Conservation (phyloP, 1,139 yeast species). For the Pichia sp. region DNA sequence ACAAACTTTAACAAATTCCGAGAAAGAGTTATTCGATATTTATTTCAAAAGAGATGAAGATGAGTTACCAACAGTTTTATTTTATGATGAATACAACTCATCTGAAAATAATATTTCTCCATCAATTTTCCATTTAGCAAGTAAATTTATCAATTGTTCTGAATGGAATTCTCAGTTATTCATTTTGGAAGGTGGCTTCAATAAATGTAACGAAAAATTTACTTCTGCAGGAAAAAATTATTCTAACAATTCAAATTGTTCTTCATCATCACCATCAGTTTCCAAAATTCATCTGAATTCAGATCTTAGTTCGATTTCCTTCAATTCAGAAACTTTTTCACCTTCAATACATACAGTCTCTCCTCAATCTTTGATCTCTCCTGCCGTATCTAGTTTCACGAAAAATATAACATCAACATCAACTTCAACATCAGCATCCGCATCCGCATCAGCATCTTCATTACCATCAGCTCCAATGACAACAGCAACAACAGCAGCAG, state of each 20-base stretch:
- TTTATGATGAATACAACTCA: constrained; percentile 34
- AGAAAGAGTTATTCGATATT: constrained; percentile 29
- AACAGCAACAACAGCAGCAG: neutral
- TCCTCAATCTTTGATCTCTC: constrained; percentile 11
- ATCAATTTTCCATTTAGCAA: constrained; percentile 39
- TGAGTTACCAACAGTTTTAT: constrained; percentile 32
- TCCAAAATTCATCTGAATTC: constrained; percentile 6
- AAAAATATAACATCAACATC: neutral
- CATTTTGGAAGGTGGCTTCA: constrained; percentile 32
- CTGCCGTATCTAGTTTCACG: neutral
- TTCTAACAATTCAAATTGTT: constrained; percentile 9
- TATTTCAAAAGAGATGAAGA: constrained; percentile 18
- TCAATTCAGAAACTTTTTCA: constrained; percentile 8
- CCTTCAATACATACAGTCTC: constrained; percentile 3
- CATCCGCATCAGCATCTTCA: too few species aligned
- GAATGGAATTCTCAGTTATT: constrained; percentile 32
- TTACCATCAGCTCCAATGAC: too few species aligned
- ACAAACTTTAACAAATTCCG: constrained; percentile 41
- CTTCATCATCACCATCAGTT: neutral
- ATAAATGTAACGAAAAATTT: constrained; percentile 24
- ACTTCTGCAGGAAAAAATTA: constrained; percentile 13
- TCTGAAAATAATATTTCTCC: constrained; percentile 28
- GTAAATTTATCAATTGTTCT: constrained; percentile 39
- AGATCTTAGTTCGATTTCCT: constrained; percentile 4
- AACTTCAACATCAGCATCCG: neutral